These are phyloP conservation scores for Vitellaria paradoxa DNA, from an alignment of 179 eudicot species.

Conservation along the genomic window DNA sequence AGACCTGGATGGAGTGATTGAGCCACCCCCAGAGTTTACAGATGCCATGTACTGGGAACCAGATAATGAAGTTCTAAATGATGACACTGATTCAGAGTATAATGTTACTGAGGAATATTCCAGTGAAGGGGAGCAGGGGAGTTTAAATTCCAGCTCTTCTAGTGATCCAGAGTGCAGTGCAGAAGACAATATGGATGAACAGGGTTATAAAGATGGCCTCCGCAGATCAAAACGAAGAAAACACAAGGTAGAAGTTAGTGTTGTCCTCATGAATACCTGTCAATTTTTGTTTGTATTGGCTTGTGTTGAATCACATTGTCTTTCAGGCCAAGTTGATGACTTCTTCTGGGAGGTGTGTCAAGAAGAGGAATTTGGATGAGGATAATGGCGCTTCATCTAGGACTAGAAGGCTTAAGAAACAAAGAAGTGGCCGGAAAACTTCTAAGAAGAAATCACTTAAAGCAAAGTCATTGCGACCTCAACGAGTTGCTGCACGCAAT, in stretches of 20 bases:
- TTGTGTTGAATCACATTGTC: constrained; percentile 15
- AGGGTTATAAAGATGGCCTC: constrained; percentile 43
- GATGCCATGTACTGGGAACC: constrained; percentile 89
- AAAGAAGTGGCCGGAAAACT: constrained; percentile 34
- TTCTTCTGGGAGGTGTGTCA: constrained; percentile 74
- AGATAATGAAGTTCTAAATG: constrained; percentile 71
- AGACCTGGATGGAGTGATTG: constrained; percentile 69
- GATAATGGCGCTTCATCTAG: constrained; percentile 57
- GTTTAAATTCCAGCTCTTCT: constrained; percentile 44
- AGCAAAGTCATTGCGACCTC: constrained; percentile 70
- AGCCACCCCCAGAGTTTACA: constrained; percentile 74
- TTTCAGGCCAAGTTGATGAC: constrained; percentile 62
- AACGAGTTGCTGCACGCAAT: constrained; percentile 78
- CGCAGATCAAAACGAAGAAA: constrained; percentile 75
- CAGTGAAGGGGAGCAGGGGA: constrained; percentile 51
- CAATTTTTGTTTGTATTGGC: constrained; percentile 14
- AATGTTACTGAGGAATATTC: constrained; percentile 67
- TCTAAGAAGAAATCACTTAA: constrained; percentile 52
- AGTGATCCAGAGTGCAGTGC: constrained; percentile 63
- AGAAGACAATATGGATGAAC: constrained; percentile 52
- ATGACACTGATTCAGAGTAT: constrained; percentile 88
- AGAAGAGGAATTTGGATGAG: constrained; percentile 66
- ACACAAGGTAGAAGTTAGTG: constrained; percentile 31
- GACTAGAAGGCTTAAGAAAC: constrained; percentile 44
- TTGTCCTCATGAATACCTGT: constrained; percentile 3